These are phyloP conservation scores for Microcyclosporella mali DNA, from an alignment of 2,329 filamentous ascomycete species.

Conservation along the genomic window DNA sequence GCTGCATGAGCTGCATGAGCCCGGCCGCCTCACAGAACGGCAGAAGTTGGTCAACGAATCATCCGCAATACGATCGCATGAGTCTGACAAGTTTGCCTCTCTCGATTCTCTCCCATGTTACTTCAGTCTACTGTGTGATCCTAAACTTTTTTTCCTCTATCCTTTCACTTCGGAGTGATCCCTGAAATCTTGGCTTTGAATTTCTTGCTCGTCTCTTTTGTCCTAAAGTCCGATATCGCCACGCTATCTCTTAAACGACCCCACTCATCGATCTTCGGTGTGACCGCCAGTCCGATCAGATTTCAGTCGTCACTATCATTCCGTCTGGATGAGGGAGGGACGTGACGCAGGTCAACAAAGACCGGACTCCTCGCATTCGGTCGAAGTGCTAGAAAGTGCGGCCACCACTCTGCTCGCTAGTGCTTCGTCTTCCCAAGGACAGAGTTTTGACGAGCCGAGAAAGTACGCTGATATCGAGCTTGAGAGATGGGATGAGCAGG, in stretches of 20 bases:
- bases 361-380: slow-evolving; percentile 1
- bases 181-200: too few relatives aligned
- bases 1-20: too few relatives aligned
- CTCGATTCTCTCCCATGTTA: too few relatives aligned
- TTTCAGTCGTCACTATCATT: background rate
- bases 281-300: background rate
- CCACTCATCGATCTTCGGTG: slow-evolving; percentile 3
- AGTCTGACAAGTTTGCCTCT: too few relatives aligned
- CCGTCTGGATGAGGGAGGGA: slow-evolving; percentile 11
- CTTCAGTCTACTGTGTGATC: too few relatives aligned
- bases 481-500: slow-evolving; percentile 10
- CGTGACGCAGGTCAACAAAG: background rate
- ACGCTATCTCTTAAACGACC: background rate
- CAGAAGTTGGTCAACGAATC: too few relatives aligned
- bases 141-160: too few relatives aligned
- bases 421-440: slow-evolving; percentile 7
- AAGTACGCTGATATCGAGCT: slow-evolving; percentile 19
- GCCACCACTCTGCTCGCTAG: slow-evolving; percentile 23
- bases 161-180: too few relatives aligned
- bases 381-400: slow-evolving; percentile 22
- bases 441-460: slow-evolving; percentile 15
- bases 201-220: too few relatives aligned
- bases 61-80: too few relatives aligned
- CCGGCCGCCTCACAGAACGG: too few relatives aligned
- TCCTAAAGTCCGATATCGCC: slow-evolving; percentile 5